Evolutionary conservation across 2,329 filamentous ascomycete species (phyloP).

Genomic region (Fusarium redolens): DNA sequence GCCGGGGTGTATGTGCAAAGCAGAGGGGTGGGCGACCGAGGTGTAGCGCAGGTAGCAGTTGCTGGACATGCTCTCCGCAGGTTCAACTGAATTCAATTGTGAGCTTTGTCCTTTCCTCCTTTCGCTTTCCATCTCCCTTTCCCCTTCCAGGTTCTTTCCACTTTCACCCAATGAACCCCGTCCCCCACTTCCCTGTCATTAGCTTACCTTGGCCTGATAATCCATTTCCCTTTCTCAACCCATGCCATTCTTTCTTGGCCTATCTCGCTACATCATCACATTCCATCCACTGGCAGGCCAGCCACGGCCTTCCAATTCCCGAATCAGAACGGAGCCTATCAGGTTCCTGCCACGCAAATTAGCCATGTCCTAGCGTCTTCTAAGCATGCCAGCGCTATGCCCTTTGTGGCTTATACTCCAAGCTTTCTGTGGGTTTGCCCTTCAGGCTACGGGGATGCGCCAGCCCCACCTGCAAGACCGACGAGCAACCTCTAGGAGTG

Average conservation of each 20-base stretch:
- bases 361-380: slow-evolving; percentile 23
- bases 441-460: slow-evolving; percentile 12
- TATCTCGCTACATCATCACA: slow-evolving; percentile 40
- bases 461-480: slow-evolving; percentile 18
- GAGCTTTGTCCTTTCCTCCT: slow-evolving; percentile 5
- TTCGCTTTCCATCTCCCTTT: slow-evolving; percentile 4
- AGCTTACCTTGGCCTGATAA: slow-evolving; percentile 2
- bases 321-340: slow-evolving; percentile 31
- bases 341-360: slow-evolving; percentile 34
- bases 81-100: slow-evolving; percentile 12
- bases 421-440: slow-evolving; percentile 12
- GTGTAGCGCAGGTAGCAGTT: slow-evolving; percentile 1
- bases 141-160: slow-evolving; percentile 16
- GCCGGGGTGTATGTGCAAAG: neutral
- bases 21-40: neutral
- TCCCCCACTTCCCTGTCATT: slow-evolving; percentile 16
- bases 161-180: slow-evolving; percentile 6
- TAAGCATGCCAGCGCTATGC: slow-evolving; percentile 28
- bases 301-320: slow-evolving; percentile 29
- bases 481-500: slow-evolving; percentile 29
- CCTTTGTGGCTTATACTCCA: slow-evolving; percentile 19
- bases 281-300: slow-evolving; percentile 37
- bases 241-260: slow-evolving; percentile 31
- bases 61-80: neutral
- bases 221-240: slow-evolving; percentile 3